These are phyloP conservation scores for Wickerhamiella dianesei DNA, from an alignment of 805 yeast species.

Conservation along the genomic window DNA sequence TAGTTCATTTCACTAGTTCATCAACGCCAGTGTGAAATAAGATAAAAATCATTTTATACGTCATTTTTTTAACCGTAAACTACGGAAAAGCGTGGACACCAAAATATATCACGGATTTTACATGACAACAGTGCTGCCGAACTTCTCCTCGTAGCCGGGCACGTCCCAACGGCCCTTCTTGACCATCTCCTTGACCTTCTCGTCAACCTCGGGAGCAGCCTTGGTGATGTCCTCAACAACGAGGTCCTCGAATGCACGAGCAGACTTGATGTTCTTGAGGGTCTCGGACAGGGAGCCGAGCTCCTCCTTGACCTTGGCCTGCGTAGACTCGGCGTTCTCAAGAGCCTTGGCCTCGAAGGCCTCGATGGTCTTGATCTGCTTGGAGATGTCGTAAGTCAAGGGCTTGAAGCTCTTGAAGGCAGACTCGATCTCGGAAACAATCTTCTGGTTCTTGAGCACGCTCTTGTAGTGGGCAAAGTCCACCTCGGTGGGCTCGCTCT, in stretches of 20 bases:
- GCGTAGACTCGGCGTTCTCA: conserved; percentile 90
- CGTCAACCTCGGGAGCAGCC: conserved; percentile 96
- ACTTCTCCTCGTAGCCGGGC: conserved; percentile 97
- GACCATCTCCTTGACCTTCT: conserved; percentile 88
- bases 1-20: too few species aligned
- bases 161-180: conserved; percentile 95
- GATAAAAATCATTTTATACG: not conserved
- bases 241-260: conserved; percentile 95
- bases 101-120: too few species aligned
- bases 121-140: conserved; percentile 94
- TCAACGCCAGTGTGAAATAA: not conserved
- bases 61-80: not conserved
- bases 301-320: conserved; percentile 75
- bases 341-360: conserved; percentile 90
- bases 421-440: conserved; percentile 68
- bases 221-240: conserved; percentile 87
- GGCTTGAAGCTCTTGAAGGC: conserved; percentile 70
- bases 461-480: conserved; percentile 74
- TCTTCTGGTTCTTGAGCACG: conserved; percentile 63
- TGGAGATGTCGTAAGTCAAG: conserved; percentile 68
- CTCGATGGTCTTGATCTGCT: conserved; percentile 83
- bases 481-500: conserved; percentile 59
- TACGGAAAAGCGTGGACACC: not conserved
- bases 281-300: conserved; percentile 75
- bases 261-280: conserved; percentile 82